phyloP scores from a whole-genome alignment of 1,139 yeast species.

The Blastobotrys arbuscula region DNA sequence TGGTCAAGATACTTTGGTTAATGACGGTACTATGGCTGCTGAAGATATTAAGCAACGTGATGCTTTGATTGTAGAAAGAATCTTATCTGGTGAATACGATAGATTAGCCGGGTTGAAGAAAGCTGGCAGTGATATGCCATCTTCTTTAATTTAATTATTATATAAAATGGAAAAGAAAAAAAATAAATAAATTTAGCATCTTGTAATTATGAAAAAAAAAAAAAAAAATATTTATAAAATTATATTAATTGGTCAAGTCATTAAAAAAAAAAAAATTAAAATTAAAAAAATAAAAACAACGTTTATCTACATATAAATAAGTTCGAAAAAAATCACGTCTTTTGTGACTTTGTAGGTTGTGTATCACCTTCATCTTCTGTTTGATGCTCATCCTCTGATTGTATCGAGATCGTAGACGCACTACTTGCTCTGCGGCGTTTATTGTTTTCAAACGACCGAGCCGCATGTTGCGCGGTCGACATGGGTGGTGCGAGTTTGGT shows the following conservation, averaged over 20 bases:
- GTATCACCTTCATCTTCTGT: constrained; percentile 14
- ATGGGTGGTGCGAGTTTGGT: not conserved
- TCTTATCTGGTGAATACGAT: constrained; percentile 81
- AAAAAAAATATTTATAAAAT: not conserved
- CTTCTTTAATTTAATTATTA: constrained; percentile 29
- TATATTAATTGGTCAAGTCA: no score
- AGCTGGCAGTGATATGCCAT: constrained; percentile 35
- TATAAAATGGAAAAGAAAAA: not conserved
- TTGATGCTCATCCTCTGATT: constrained; percentile 20
- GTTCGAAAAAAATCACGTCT: not conserved
- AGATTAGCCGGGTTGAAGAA: constrained; percentile 66
- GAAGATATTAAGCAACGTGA: constrained; percentile 66
- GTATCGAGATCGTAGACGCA: constrained; percentile 33
- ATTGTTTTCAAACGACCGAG: constrained; percentile 11
- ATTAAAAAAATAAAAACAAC: not conserved
- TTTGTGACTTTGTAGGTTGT: constrained; percentile 1
- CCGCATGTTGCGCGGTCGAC: not conserved
- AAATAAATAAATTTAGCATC: not conserved
- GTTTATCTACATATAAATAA: not conserved
- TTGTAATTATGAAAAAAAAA: not conserved
- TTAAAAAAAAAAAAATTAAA: not conserved
- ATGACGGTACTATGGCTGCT: constrained; percentile 51
- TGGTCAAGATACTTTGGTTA: constrained; percentile 44
- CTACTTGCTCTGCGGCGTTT: constrained; percentile 32
- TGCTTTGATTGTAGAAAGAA: constrained; percentile 74